Conservation (phyloP, 2,329 filamentous ascomycete genomes). For the Drechslerella coelobrocha region DNA sequence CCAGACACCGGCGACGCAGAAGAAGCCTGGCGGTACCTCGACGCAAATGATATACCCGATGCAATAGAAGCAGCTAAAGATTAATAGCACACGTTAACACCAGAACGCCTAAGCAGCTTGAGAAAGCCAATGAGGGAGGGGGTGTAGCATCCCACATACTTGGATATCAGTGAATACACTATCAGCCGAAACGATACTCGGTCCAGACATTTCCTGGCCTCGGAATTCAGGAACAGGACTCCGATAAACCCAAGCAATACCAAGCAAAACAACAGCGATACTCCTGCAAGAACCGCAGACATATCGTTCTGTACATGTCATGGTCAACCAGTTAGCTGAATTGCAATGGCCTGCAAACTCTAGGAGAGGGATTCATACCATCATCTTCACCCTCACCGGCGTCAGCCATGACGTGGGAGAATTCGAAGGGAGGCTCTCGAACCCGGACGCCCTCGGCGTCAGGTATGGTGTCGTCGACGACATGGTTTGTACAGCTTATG, state of each 20-base stretch:
- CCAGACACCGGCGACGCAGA: slow-evolving; percentile 40
- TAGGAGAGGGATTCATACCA: slow-evolving; percentile 21
- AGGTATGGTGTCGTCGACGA: slow-evolving; percentile 26
- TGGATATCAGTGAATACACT: slow-evolving; percentile 52
- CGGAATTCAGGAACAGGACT: slow-evolving; percentile 45
- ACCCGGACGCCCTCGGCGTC: slow-evolving; percentile 10
- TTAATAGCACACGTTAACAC: background rate
- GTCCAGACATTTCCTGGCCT: slow-evolving; percentile 48
- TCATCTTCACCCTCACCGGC: slow-evolving; percentile 42
- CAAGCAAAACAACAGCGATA: slow-evolving; percentile 49
- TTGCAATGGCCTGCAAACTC: background rate
- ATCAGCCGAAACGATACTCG: slow-evolving; percentile 53
- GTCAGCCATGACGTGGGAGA: slow-evolving; percentile 49
- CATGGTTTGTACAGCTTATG: slow-evolving; percentile 23
- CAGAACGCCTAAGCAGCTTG: background rate
- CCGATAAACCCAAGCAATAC: slow-evolving; percentile 47
- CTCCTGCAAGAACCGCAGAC: slow-evolving; percentile 52
- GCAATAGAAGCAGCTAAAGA: slow-evolving; percentile 51
- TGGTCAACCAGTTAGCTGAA: background rate
- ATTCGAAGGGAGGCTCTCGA: slow-evolving; percentile 7
- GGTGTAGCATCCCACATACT: slow-evolving; percentile 35
- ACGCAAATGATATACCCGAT: slow-evolving; percentile 54
- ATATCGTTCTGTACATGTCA: slow-evolving; percentile 51
- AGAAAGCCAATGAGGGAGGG: background rate
- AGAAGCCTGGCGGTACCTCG: slow-evolving; percentile 52